Evolutionary conservation across 2,329 filamentous ascomycete species (phyloP), one percentile per base, ranked within the genome.

Genomic region (Paecilomyces variotii): DNA sequence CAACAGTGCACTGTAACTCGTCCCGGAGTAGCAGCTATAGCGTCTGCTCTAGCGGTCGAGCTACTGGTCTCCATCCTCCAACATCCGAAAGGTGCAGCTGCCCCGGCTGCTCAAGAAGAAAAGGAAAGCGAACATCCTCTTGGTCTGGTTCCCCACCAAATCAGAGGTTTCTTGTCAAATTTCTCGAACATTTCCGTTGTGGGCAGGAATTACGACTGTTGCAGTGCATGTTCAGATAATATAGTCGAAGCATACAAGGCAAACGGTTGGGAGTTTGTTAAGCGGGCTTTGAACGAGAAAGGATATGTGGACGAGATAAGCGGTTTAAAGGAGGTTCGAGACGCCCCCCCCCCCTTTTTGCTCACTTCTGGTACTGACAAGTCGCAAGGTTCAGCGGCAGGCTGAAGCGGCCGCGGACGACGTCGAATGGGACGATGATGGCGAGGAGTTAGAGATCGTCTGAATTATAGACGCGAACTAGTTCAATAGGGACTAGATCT

Each of bases 1-100:
- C 94, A 99, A 72, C 94, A 97, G 76, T 99, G 94, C 74, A 99
- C 94, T 0, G 94, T 99, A 24, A 99, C 94, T 2, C 86, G 94
- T 9, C 94, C 94, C 0, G 94, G 94, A 14, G 86, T 96, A 35
- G 93, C 94, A 12, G 88, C 91, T 9, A 94, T 97, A 58, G 94
- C 94, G 6, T 97, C 94, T 2, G 90, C 91, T 1, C 81, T 96
- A 34, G 82, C 97, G 4, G 93, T 97, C 54, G 94, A 99, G 73
- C 81, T 97, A 4, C 82, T 99, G 28, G 87, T 92, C 9, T 95
- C 90, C 59, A 78, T 97, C 35, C 79, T 97, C 9, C 94, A 99
- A 70, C 93, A 96, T 70, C 91, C 92, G 0, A 77, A 80, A 25
- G 75, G 74, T 45, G 69, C 70, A 55, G 65, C 72, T 12, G 78